Evolutionary conservation across 2,329 filamentous ascomycete species (phyloP), one percentile per base, ranked within the genome.

Genomic region (Didymellaceae sp.): DNA sequence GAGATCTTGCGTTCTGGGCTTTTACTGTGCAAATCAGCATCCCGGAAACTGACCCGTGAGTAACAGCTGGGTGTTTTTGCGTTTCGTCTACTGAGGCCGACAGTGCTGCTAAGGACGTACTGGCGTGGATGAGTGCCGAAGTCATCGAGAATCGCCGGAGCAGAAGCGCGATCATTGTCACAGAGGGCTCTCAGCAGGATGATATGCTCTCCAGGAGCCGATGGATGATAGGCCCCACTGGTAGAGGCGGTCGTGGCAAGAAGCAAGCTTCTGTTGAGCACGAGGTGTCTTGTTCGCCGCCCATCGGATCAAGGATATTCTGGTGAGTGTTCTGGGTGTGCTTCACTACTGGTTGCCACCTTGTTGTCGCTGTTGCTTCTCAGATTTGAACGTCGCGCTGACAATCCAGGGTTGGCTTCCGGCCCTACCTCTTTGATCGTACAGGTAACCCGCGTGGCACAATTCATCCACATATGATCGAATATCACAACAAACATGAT

Each of bases 361-460:
- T n/a, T 22, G 6, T 1, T 34, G 3, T 11, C 10, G 16, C 16
- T 16, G 3, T 18, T 14, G 17, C 32, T 18, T 14, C 32, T 30
- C 2, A 3, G 16, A 14, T 20, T 13, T 11, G 31, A 24, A 14
- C 6, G 10, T 11, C n/a, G 6, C 14, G 25, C 41, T 49, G 32
- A 54, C 17, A 5, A 10, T 11, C 2, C 20, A 62, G 59, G 66
- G 30, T 68, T 17, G 67, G 67, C 6, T 61, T 59, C 18, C 65
- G 67, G 5, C 66, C 66, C 3, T 70, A 64, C 21, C 32, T 67
- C 2, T 65, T 70, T 31, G 54, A 59, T 11, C 58, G 65, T 6
- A 34, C 53, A 7, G 59, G 59, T 16, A 48, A 43, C 2, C 24
- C 11, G 9, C 45, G 33, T 10, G 26, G 21, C 4, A 26, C 2